Conservation (phyloP, 2,329 filamentous ascomycete genomes). For the Bipolaris bicolor region DNA sequence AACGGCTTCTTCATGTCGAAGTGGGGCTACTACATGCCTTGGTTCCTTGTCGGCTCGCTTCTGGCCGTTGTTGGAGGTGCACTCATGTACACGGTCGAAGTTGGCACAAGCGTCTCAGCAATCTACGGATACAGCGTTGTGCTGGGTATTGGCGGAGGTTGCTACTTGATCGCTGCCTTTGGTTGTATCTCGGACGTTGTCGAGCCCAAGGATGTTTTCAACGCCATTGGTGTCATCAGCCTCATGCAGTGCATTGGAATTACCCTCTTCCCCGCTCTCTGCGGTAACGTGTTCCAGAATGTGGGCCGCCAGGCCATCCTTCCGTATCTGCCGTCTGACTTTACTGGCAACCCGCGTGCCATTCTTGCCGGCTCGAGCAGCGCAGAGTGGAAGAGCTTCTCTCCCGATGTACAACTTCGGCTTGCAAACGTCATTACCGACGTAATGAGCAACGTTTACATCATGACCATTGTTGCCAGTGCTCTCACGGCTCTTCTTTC, state of each 20-base stretch:
- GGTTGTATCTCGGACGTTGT: slow-evolving; percentile 19
- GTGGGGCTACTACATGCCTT: slow-evolving; percentile 29
- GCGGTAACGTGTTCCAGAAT: slow-evolving; percentile 10
- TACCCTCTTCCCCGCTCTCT: slow-evolving; percentile 9
- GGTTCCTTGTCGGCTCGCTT: slow-evolving; percentile 14
- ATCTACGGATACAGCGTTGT: slow-evolving; percentile 36
- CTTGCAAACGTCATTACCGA: slow-evolving; percentile 8
- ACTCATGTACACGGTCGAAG: slow-evolving; percentile 22
- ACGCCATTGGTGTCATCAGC: slow-evolving; percentile 23
- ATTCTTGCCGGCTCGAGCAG: slow-evolving; percentile 4
- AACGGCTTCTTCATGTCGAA: slow-evolving; percentile 27
- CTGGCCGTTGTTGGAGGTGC: slow-evolving; percentile 19
- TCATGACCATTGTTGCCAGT: slow-evolving; percentile 3
- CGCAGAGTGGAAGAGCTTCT: slow-evolving; percentile 1
- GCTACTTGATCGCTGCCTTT: slow-evolving; percentile 19
- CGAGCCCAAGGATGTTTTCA: slow-evolving; percentile 10
- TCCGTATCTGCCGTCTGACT: slow-evolving; percentile 6
- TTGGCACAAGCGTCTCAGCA: slow-evolving; percentile 9
- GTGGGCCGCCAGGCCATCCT: slow-evolving; percentile 1
- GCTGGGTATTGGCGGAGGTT: slow-evolving; percentile 28
- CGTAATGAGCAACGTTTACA: slow-evolving; percentile 11
- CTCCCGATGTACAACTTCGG: background rate
- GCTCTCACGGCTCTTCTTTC: background rate
- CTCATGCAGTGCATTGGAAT: slow-evolving; percentile 21
- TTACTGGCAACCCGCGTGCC: background rate